Conservation (phyloP, 306 rosid species). For the Dalbergia cultrata region DNA sequence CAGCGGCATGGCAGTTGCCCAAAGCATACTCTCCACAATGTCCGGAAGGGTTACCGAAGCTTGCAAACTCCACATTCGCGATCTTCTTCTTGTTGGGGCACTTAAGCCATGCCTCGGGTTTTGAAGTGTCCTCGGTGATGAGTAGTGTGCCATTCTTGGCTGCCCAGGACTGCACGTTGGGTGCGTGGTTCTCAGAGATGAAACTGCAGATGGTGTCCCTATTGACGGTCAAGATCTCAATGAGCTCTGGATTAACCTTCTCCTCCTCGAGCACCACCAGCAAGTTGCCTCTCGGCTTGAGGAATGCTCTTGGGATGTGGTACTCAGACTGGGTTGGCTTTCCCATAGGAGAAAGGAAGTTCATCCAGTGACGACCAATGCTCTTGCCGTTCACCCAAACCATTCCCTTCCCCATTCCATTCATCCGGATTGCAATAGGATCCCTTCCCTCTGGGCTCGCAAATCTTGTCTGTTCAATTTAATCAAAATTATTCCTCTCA, state of each 20-base stretch:
- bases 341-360: slow-evolving; percentile 65
- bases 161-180: slow-evolving; percentile 69
- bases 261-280: slow-evolving; percentile 86
- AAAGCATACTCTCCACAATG: slow-evolving; percentile 55
- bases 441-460: slow-evolving; percentile 72
- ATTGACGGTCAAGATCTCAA: slow-evolving; percentile 66
- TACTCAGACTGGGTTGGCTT: slow-evolving; percentile 61
- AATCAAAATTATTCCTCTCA: too few species aligned
- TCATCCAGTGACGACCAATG: slow-evolving; percentile 90
- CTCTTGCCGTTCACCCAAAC: slow-evolving; percentile 79
- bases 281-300: slow-evolving; percentile 60
- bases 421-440: slow-evolving; percentile 81
- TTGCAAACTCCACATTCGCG: slow-evolving; percentile 65
- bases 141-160: slow-evolving; percentile 49
- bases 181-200: slow-evolving; percentile 58
- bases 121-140: background rate
- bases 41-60: slow-evolving; percentile 81
- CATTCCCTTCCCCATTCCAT: slow-evolving; percentile 85
- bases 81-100: slow-evolving; percentile 63
- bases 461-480: slow-evolving; percentile 63
- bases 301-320: slow-evolving; percentile 81
- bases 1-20: slow-evolving; percentile 61
- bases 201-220: slow-evolving; percentile 81
- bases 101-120: slow-evolving; percentile 53
- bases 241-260: slow-evolving; percentile 41